Base-by-base conservation (phyloP, 1,284 basidiomycete species). In the Tausonia pullulans region DNA sequence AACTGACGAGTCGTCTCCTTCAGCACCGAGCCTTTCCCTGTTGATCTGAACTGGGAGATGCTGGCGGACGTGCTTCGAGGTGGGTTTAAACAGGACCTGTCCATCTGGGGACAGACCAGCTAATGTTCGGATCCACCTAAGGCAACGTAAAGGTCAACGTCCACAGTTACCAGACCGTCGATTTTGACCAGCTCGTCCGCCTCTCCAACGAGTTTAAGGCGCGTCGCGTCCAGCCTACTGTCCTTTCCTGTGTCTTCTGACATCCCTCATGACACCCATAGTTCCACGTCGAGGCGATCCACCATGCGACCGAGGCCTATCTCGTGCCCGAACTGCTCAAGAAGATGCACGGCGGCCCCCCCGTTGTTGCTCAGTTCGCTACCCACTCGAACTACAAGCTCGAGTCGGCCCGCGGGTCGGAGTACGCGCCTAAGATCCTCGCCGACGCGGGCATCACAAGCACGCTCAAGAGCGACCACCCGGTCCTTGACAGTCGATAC, bases 281-380 rank as follows among this genome's bases (percentile, higher is more conserved):
- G 71, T 91, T 92, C 68, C 69, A 70, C 7, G 64, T 76, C 51
- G 70, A 72, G 0, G 74, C 75, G 3, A 87, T 94, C 75, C 91
- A 94, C 74, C 90, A 94, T 71, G 90, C 91, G 0, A 84, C 85
- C 68, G 88, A 90, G 73, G 84, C 90, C 0, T 94, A 88, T 72
- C 83, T 94, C 14, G 85, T 91, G 27, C 87, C 90, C 0, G 84
- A 84, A 52, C 74, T 89, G 2, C 78, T 94, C 63, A 90, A 88
- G 74, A 78, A 80, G 71, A 81, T 84, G 2, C 88, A 84, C 70
- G 84, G 86, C 77, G 49, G 53, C 3, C 74, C 77, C 14, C 79
- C 81, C 6, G 88, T 88, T 4, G 86, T 85, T 11, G 88, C 88
- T 3, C 75, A 90, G 58, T 53, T 54, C 10, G 52, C 44, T 7